Conservation (phyloP, 208 protist genomes). For the Trypanosoma brucei region DNA sequence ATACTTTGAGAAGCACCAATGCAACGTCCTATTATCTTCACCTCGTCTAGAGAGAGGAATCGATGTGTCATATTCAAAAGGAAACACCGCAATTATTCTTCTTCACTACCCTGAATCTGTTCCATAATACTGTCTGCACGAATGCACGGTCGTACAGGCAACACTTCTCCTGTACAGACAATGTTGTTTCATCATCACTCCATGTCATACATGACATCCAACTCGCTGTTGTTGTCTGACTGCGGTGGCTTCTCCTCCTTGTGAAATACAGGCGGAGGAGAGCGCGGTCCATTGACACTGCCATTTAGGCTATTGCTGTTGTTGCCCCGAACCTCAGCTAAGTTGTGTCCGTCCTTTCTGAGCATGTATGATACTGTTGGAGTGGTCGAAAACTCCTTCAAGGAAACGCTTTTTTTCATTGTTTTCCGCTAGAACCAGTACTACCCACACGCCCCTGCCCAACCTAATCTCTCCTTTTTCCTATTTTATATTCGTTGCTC, state of each 20-base stretch:
- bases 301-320: conserved; percentile 27
- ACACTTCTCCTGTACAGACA: conserved; percentile 1
- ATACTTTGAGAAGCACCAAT: too few species aligned
- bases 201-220: conserved; percentile 86
- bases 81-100: too few species aligned
- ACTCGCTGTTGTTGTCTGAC: conserved; percentile 26
- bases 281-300: conserved; percentile 19
- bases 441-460: neutral
- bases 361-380: conserved; percentile 89
- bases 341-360: conserved; percentile 84
- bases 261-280: conserved; percentile 21
- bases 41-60: too few species aligned
- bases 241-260: conserved; percentile 42
- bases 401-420: conserved; percentile 87
- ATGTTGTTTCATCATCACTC: conserved; percentile 33
- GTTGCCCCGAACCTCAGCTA: conserved; percentile 29
- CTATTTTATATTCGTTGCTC: neutral
- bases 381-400: conserved; percentile 89
- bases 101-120: too few species aligned
- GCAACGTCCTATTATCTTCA: too few species aligned
- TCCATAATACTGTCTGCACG: too few species aligned
- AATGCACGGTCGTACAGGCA: too few species aligned
- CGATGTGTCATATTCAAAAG: too few species aligned
- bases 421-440: neutral
- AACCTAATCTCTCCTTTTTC: neutral